These are phyloP conservation scores for Mycosarcoma maydis DNA, from an alignment of 1,284 basidiomycete genomes.

Conservation along the genomic window DNA sequence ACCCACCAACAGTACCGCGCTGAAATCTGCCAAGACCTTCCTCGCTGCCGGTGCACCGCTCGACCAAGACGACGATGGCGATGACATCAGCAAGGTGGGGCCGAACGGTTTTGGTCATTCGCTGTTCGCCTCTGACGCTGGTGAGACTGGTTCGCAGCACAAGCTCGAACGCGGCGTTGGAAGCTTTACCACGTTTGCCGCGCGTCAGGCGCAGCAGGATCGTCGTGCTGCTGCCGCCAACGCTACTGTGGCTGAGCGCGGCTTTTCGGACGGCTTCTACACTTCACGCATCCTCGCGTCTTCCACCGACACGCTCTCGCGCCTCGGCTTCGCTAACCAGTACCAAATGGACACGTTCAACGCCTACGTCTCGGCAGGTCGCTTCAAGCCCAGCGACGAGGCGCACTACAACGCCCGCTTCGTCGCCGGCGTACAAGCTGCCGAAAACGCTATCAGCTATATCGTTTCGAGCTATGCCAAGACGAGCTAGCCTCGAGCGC, in stretches of 20 bases:
- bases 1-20: slow-evolving; percentile 11
- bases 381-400: slow-evolving; percentile 18
- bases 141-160: background rate
- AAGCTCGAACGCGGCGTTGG: slow-evolving; percentile 15
- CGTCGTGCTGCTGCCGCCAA: slow-evolving; percentile 5
- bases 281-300: slow-evolving; percentile 74
- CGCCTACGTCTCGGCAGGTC: slow-evolving; percentile 27
- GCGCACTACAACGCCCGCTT: slow-evolving; percentile 39
- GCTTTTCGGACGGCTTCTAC: slow-evolving; percentile 75
- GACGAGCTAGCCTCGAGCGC: slow-evolving; percentile 4
- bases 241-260: slow-evolving; percentile 54
- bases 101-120: slow-evolving; percentile 34
- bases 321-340: slow-evolving; percentile 76
- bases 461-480: slow-evolving; percentile 28
- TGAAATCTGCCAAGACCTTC: slow-evolving; percentile 21
- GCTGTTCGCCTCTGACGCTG: slow-evolving; percentile 9
- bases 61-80: slow-evolving; percentile 13
- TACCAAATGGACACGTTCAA: slow-evolving; percentile 71
- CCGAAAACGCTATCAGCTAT: slow-evolving; percentile 40
- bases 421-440: slow-evolving; percentile 39
- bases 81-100: slow-evolving; percentile 16
- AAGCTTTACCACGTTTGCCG: slow-evolving; percentile 27
- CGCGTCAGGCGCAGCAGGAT: slow-evolving; percentile 10
- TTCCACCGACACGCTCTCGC: slow-evolving; percentile 70
- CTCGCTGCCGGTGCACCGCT: background rate